Conservation (phyloP, 345 rosid genomes). For the Angophora floribunda region DNA sequence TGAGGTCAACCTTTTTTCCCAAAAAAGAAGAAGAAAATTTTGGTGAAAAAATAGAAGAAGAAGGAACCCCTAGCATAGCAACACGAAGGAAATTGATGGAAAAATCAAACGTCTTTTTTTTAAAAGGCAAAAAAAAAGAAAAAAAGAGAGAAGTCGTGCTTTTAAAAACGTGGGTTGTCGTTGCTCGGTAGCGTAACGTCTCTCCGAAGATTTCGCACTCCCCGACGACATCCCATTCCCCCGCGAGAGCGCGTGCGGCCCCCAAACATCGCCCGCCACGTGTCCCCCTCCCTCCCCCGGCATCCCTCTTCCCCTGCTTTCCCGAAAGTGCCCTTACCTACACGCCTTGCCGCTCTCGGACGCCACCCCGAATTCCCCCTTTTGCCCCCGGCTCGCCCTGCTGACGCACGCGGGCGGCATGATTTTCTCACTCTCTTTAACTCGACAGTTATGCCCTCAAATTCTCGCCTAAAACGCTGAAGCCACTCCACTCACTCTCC, state of each 20-base stretch:
- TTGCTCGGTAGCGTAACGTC: slow-evolving; percentile 42
- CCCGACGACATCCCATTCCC: background rate
- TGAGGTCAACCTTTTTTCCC: background rate
- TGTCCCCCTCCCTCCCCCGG: background rate
- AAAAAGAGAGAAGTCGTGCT: background rate
- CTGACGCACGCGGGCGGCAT: background rate
- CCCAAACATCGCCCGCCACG: background rate
- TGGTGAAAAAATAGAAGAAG: background rate
- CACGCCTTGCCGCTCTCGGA: background rate
- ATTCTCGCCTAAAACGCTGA: slow-evolving; percentile 22
- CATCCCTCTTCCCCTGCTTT: background rate
- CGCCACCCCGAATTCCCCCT: background rate
- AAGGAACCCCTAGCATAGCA: background rate
- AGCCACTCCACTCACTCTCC: slow-evolving; percentile 1
- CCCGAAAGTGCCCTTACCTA: background rate
- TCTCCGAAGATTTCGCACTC: slow-evolving; percentile 28
- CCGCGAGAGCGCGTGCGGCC: background rate
- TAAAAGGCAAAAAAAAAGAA: background rate
- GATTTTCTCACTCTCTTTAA: background rate
- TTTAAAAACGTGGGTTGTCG: background rate
- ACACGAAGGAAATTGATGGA: background rate
- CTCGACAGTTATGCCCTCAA: slow-evolving; percentile 42
- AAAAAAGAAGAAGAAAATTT: background rate
- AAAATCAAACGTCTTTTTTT: background rate
- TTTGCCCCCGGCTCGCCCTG: background rate